Percentiles rank a stretch among this genome's conserved stretches.
Conservation (phyloP, 805 yeast species). For the Lipomyces oligophaga region DNA sequence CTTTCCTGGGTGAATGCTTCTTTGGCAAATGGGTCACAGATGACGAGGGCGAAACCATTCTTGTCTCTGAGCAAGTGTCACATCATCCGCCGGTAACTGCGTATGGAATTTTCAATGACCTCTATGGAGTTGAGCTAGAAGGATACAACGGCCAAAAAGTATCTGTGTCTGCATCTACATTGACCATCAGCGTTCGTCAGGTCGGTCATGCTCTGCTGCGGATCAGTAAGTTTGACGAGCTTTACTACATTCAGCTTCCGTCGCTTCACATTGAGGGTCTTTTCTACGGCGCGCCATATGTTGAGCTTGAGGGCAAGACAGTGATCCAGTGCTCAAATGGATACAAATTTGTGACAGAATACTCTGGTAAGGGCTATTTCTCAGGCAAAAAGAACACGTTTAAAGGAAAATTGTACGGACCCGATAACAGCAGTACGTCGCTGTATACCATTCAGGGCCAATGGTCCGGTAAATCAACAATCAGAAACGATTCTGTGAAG, state of each 20-base stretch:
- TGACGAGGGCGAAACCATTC: slow-evolving; percentile 66
- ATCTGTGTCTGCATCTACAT: slow-evolving; percentile 64
- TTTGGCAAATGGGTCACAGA: slow-evolving; percentile 75
- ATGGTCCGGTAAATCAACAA: slow-evolving; percentile 78
- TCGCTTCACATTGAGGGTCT: slow-evolving; percentile 94
- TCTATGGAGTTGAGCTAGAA: slow-evolving; percentile 63
- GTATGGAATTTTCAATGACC: slow-evolving; percentile 72
- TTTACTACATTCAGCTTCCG: slow-evolving; percentile 81
- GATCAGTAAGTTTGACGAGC: slow-evolving; percentile 53
- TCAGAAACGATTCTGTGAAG: slow-evolving; percentile 57
- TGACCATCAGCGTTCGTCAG: slow-evolving; percentile 83
- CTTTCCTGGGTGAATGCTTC: slow-evolving; percentile 91
- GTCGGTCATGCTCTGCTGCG: slow-evolving; percentile 79
- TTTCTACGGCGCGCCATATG: slow-evolving; percentile 85
- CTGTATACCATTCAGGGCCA: slow-evolving; percentile 81
- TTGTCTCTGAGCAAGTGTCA: slow-evolving; percentile 88
- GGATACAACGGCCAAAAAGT: slow-evolving; percentile 92
- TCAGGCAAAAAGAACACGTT: slow-evolving; percentile 90
- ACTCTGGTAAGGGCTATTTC: slow-evolving; percentile 90
- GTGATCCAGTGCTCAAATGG: slow-evolving; percentile 81
- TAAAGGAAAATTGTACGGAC: slow-evolving; percentile 72
- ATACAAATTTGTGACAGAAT: slow-evolving; percentile 67
- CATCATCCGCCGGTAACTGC: slow-evolving; percentile 99
- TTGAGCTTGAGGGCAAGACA: slow-evolving; percentile 88
- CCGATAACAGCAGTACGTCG: slow-evolving; percentile 45